A percentile compares a stretch with the other conserved stretches of the same genome.
Conservation (phyloP, 1,139 yeast genomes). For the Protomyces pachydermus region DNA sequence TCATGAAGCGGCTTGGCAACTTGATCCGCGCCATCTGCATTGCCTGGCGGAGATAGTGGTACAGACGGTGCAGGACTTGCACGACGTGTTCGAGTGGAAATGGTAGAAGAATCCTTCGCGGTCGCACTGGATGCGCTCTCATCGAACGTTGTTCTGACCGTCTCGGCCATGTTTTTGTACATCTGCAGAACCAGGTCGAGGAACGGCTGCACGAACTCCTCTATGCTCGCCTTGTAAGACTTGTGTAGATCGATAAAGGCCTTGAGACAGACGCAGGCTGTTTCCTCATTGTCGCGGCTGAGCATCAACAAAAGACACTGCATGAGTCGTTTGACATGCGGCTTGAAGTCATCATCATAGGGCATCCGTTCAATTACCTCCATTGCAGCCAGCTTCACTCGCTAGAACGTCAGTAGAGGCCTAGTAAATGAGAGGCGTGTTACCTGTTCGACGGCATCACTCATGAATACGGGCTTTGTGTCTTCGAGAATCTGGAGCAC, state of each 20-base stretch:
- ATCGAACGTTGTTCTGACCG: conserved; percentile 62
- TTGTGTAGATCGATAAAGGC: conserved; percentile 84
- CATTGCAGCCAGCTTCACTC: conserved; percentile 4
- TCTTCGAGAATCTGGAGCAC: not conserved
- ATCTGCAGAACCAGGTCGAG: conserved; percentile 69
- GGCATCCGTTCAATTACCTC: conserved; percentile 18
- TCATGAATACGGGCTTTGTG: not conserved
- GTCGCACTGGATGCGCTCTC: not conserved
- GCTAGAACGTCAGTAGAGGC: not conserved
- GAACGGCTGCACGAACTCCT: conserved; percentile 73
- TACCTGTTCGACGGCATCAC: conserved; percentile 1
- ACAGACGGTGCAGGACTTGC: conserved; percentile 31
- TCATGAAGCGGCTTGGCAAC: conserved; percentile 42
- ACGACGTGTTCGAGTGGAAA: not conserved
- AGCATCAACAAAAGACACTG: not conserved
- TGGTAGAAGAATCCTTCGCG: conserved; percentile 28
- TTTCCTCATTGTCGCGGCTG: conserved; percentile 76
- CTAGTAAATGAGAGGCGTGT: not conserved
- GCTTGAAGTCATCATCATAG: conserved; percentile 16
- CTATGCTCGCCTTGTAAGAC: conserved; percentile 64
- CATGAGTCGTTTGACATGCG: conserved; percentile 9
- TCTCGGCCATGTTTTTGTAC: conserved; percentile 72
- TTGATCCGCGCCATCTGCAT: conserved; percentile 38
- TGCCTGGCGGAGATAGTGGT: conserved; percentile 44
- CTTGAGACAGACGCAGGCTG: conserved; percentile 88